Conservation (phyloP, 768 basidiomycete species). For the Termitomyces sp. region DNA sequence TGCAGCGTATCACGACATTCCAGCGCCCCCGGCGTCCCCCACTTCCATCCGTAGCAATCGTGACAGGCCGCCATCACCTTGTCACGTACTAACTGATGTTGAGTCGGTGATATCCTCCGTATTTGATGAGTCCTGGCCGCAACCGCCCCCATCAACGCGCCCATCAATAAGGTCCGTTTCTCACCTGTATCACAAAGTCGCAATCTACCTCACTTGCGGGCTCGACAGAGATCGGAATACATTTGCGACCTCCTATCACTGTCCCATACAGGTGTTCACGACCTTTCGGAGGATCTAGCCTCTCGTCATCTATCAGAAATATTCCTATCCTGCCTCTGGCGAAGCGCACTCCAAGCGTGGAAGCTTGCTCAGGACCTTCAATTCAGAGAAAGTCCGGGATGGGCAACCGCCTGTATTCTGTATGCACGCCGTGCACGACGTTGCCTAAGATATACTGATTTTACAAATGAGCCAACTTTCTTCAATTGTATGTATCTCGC, state of each 20-base stretch:
- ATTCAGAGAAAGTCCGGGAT: slow-evolving; percentile 18
- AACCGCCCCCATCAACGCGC: slow-evolving; percentile 20
- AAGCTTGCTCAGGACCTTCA: slow-evolving; percentile 21
- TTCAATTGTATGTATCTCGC: neutral
- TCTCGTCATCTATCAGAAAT: slow-evolving; percentile 21
- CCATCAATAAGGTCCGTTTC: neutral
- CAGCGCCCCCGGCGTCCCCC: slow-evolving; percentile 12
- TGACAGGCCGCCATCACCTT: slow-evolving; percentile 14
- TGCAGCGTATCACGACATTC: neutral
- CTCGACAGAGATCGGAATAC: slow-evolving; percentile 8
- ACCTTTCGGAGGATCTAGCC: slow-evolving; percentile 26
- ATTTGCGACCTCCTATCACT: slow-evolving; percentile 14
- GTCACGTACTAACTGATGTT: slow-evolving; percentile 24
- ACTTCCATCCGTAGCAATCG: slow-evolving; percentile 5
- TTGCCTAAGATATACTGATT: slow-evolving; percentile 15
- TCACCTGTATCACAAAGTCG: neutral
- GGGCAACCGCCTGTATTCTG: slow-evolving; percentile 24
- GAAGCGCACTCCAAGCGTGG: slow-evolving; percentile 20
- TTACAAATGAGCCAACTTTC: neutral
- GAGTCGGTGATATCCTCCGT: slow-evolving; percentile 31
- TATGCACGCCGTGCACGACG: slow-evolving; percentile 41
- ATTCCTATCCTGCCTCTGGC: slow-evolving; percentile 7
- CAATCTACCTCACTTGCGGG: neutral
- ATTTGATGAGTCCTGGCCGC: slow-evolving; percentile 34
- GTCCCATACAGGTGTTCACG: slow-evolving; percentile 15